Evolutionary conservation across 495 filamentous ascomycete species (phyloP), one percentile per base, ranked within the genome.

Genomic region (Cetradonia linearis): DNA sequence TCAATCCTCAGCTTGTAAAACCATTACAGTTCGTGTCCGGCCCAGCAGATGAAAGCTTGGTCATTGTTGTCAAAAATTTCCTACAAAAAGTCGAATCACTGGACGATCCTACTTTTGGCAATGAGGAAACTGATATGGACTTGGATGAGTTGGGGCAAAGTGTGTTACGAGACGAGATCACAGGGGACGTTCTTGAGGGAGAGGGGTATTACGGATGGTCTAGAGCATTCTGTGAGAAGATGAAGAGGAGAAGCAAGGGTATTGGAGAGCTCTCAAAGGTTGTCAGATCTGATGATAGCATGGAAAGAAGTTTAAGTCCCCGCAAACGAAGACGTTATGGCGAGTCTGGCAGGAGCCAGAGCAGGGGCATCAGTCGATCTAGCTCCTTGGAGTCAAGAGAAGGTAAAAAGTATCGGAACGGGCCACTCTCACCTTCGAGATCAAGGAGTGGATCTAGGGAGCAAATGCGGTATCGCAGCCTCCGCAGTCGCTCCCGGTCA

Each of bases 191-290:
- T 23, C 56, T 75, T 11, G 66, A 72, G n/a, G 82, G 83, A 9
- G 83, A 92, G 36, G 84, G 83, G 9, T 94, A 95, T 67, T 93
- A 93, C 67, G 90, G 88, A 40, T 95, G 90, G 90, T 90, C 86
- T 16, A 81, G 78, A 48, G 71, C 74, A 9, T 95, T 94, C 64
- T 94, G 88, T 72, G 78, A 87, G 63, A 84, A 85, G 62, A 94
- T 92, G 86, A 88, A 84, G 68, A 79, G 78, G 56, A 75, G 81
- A 42, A 73, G 71, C 59, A 75, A 76, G 53, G 73, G 68, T 11
- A 68, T 63, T 31, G 58, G 46, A 20, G 63, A 61, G 27, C 50
- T 53, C 2, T 64, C 59, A 57, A 68, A 34, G 48, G 63, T 23
- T 46, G 58, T 23, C n/a, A 58, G 64, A 31, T 63, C 61, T 23